Conservation (phyloP, 352 stramenopile genomes). For the Phytophthora citricola region DNA sequence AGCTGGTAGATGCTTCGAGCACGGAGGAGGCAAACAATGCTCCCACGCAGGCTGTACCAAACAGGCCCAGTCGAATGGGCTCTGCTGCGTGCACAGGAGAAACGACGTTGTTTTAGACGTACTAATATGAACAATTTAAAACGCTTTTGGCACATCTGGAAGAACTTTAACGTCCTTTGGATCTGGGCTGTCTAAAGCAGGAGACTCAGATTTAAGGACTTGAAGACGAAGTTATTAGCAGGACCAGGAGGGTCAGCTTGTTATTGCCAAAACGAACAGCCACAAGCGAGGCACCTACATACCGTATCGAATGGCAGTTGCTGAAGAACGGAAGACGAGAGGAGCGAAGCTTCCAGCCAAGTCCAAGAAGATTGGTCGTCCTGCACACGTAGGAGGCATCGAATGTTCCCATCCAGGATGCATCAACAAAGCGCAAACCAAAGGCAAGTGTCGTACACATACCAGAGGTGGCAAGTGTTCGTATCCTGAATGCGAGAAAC, state of each 20-base stretch:
- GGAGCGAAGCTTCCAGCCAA: constrained; percentile 2
- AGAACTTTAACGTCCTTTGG: no score
- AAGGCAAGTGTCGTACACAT: constrained; percentile 25
- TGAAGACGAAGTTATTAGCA: not conserved
- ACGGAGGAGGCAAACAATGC: constrained; percentile 26
- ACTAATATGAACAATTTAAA: no score
- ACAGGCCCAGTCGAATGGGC: constrained; percentile 11
- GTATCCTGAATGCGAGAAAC: constrained; percentile 18
- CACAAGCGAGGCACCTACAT: no score
- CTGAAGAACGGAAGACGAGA: not conserved
- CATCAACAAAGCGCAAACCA: constrained; percentile 23
- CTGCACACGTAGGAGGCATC: constrained; percentile 7
- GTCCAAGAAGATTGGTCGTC: constrained; percentile 22
- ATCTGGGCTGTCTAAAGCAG: not conserved
- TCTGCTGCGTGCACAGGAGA: constrained; percentile 9
- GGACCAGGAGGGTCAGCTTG: no score
- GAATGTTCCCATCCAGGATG: constrained; percentile 9
- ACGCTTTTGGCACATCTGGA: no score
- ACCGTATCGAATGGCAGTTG: constrained; percentile 3
- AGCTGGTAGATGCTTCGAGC: constrained; percentile 25
- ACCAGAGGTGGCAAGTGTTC: constrained; percentile 15
- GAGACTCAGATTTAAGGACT: constrained; percentile 1
- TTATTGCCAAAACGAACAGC: no score
- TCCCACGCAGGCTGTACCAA: constrained; percentile 13
- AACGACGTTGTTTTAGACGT: not conserved